Percentiles rank a stretch among this genome's conserved stretches.
These are phyloP conservation scores for Fusarium kyushuense DNA, from an alignment of 2,329 filamentous ascomycete species.

Conservation along the genomic window DNA sequence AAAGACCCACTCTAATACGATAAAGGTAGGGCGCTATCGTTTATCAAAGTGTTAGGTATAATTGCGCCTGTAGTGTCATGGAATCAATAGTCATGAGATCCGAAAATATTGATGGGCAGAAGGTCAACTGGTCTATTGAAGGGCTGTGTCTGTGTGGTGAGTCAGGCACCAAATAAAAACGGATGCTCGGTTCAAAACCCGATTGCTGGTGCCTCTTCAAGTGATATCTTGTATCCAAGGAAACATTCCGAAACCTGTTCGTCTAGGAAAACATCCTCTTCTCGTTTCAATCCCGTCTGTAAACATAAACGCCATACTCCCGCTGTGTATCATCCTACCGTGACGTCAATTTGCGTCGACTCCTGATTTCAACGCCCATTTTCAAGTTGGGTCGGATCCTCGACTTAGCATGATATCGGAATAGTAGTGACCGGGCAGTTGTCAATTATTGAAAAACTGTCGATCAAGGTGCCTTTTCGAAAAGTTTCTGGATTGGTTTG, in stretches of 20 bases:
- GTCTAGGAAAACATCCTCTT: neutral
- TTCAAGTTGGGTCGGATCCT: neutral
- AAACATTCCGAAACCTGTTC: neutral
- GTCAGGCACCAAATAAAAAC: neutral
- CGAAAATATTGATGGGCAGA: neutral
- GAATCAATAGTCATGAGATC: neutral
- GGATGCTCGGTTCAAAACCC: neutral
- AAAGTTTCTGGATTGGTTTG: conserved; percentile 80
- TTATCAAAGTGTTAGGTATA: conserved; percentile 1
- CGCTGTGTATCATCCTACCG: conserved; percentile 3
- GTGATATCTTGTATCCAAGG: conserved; percentile 5
- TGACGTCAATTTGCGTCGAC: neutral
- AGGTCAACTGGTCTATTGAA: neutral
- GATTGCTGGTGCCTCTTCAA: neutral
- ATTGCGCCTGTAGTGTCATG: conserved; percentile 1
- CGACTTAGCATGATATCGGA: no score
- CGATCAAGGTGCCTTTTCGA: conserved; percentile 75
- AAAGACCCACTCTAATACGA: conserved; percentile 13
- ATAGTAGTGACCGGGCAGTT: neutral
- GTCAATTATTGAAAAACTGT: neutral
- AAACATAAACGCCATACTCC: conserved; percentile 23
- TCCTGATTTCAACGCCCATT: neutral
- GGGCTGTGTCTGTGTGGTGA: neutral
- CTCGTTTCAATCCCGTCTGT: neutral
- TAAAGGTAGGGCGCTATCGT: conserved; percentile 1